Evolutionary conservation across 306 rosid genomes (phyloP).

Genomic region (Argentina anserina): DNA sequence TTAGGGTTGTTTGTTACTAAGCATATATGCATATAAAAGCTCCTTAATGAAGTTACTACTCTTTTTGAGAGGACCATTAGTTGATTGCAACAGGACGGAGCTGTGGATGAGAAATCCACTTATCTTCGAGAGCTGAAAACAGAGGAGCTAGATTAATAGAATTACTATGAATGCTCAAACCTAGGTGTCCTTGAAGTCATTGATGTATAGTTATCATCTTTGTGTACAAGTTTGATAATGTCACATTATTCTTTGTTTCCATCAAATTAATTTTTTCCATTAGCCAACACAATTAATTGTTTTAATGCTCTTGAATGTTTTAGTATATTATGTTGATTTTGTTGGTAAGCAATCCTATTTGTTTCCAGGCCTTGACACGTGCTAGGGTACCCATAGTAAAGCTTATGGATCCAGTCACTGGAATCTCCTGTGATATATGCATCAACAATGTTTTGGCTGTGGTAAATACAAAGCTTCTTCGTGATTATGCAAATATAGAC

Average conservation of each 20-base stretch:
- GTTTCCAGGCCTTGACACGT: slow-evolving; percentile 83
- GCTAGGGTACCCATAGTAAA: slow-evolving; percentile 98
- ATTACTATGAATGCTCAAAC: neutral
- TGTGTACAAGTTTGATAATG: neutral
- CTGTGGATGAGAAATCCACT: neutral
- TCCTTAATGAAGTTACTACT: neutral
- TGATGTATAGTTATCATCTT: neutral
- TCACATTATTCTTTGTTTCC: neutral
- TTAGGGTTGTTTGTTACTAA: neutral
- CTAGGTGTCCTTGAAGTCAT: neutral
- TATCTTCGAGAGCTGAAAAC: neutral
- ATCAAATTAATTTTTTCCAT: neutral
- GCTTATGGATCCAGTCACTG: slow-evolving; percentile 91
- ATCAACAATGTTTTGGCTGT: slow-evolving; percentile 94
- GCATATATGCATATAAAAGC: no score
- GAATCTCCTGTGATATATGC: slow-evolving; percentile 93
- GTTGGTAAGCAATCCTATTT: slow-evolving; percentile 18
- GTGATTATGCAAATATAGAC: slow-evolving; percentile 78
- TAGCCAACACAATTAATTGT: neutral
- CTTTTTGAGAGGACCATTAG: neutral
- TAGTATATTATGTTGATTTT: neutral
- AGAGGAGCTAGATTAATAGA: neutral
- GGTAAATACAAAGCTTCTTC: slow-evolving; percentile 85
- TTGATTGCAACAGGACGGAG: neutral
- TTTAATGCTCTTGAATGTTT: neutral